Base-by-base conservation (phyloP, 2,329 filamentous ascomycete species). In the Fusarium poae region DNA sequence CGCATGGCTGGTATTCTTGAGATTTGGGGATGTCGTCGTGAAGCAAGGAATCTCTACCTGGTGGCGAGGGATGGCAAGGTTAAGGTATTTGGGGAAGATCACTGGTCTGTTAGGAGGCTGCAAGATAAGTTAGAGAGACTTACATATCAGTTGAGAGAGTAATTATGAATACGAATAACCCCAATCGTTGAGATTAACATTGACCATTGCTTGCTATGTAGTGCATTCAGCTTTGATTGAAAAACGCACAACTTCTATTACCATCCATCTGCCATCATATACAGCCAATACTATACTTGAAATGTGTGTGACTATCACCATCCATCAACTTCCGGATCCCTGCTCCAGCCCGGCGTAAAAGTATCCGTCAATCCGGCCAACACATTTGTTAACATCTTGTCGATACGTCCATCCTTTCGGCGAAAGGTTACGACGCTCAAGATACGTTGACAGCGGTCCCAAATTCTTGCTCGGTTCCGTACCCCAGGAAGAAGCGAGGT, bases 401-500 rank as follows among this genome's bases (percentile, higher is more conserved):
- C n/a, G 12, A 62, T 8, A 9, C 13, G 1, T 2, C 15, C 58
- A n/a, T 4, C 45, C 20, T 12, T 2, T 16, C n/a, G n/a, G n/a
- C n/a, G n/a, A n/a, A n/a, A n/a, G n/a, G 16, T 13, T 2, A 62
- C 20, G 11, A 18, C 5, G 6, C 27, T 6, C 6, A 55, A 11
- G 3, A 62, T 35, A 7, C 15, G 15, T 13, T 62, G 13, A 2
- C 57, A 62, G 2, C 35, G 32, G 2, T 42, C 3, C 59, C 59
- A 62, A 7, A 62, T 45, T 12, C 23, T 37, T 4, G 29, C 48
- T 11, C 57, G 42, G 16, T 62, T 62, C 0, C 40, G 42, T 8
- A 62, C 40, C 0, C 59, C 57, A 15, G 21, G 57, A 10, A 62
- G 57, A 10, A 62, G 8, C 1, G n/a, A 40, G 3, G 21, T 62